Conservation (phyloP, 2,329 filamentous ascomycete genomes). For the Metarhizium humberi region DNA sequence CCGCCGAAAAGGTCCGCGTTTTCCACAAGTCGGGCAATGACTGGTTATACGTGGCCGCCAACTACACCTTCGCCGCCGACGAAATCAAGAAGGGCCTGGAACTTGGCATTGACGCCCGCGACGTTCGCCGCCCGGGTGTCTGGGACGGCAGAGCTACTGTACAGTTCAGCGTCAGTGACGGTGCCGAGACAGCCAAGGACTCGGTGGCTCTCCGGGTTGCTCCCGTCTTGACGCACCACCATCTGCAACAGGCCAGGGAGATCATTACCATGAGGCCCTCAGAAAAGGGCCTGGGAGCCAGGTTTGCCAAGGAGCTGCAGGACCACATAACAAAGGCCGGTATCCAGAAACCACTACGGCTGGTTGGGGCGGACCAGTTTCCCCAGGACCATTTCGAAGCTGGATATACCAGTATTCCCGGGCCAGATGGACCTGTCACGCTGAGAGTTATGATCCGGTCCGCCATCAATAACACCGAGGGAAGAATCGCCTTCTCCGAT, state of each 20-base stretch:
- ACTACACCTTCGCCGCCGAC: constrained; percentile 18
- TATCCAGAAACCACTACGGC: constrained; percentile 11
- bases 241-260: constrained; percentile 19
- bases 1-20: constrained; percentile 16
- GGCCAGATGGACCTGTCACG: constrained; percentile 20
- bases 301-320: neutral
- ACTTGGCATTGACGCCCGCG: constrained; percentile 26
- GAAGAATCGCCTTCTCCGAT: constrained; percentile 22
- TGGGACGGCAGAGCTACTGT: constrained; percentile 20
- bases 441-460: constrained; percentile 24
- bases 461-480: constrained; percentile 15
- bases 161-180: constrained; percentile 19
- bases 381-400: constrained; percentile 30
- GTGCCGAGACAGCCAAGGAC: constrained; percentile 10
- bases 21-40: constrained; percentile 13
- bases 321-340: neutral
- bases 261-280: constrained; percentile 14
- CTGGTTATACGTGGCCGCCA: constrained; percentile 13
- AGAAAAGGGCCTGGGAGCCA: constrained; percentile 1
- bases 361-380: constrained; percentile 22
- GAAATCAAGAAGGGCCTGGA: constrained; percentile 19
- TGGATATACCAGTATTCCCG: constrained; percentile 28
- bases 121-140: constrained; percentile 10
- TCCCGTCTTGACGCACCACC: constrained; percentile 28
- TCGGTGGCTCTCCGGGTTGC: constrained; percentile 24